Base-by-base conservation (phyloP, 2,329 filamentous ascomycete genomes). In the Monosporascus sp. region DNA sequence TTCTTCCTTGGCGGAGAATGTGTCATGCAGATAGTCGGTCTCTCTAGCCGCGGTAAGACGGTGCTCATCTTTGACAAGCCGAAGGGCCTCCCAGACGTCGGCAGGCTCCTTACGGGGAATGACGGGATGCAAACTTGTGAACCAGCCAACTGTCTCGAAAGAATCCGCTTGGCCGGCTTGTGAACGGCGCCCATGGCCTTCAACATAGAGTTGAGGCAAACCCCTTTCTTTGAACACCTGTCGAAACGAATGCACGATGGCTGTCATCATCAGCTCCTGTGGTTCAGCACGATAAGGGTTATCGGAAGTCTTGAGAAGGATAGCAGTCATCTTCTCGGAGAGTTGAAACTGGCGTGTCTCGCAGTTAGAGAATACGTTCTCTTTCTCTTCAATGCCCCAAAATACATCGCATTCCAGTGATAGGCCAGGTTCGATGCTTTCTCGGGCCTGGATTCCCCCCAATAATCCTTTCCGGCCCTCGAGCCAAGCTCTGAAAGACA, bases 1-100 rank as follows among this genome's bases (percentile, higher is more conserved):
- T 3, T 11, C 27, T 31, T 31, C 27, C 27, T 11, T 31, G 27
- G 27, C 9, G 9, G 71, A 61, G 49, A 67, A 67, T 5, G 66
- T 64, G 2, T 64, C 63, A 1, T 70, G 66, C 56, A 76, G 76
- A 56, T 74, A 75, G 0, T 66, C 61, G 37, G 64, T 60, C 0
- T 73, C 73, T 50, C 74, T 73, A 19, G 60, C 61, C 0, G 69
- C 67, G 2, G 70, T 61, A 8, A 41, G 43, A 16, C 27, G 38
- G 14, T 48, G 50, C 9, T 34, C 14, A 26, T 52, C 50, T 45
- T 52, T 55, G 7, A 46, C 50, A 3, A 38, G 34, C 4, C 50
- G 43, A 26, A 55, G 22, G n/a, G 41, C 31, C 2, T 49, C 47
- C 16, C 40, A 20, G 5, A 50, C 19, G 20, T 31, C n/a, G 22